These are phyloP conservation scores for Medicago arabica DNA, from an alignment of 306 rosid genomes.

Conservation along the genomic window DNA sequence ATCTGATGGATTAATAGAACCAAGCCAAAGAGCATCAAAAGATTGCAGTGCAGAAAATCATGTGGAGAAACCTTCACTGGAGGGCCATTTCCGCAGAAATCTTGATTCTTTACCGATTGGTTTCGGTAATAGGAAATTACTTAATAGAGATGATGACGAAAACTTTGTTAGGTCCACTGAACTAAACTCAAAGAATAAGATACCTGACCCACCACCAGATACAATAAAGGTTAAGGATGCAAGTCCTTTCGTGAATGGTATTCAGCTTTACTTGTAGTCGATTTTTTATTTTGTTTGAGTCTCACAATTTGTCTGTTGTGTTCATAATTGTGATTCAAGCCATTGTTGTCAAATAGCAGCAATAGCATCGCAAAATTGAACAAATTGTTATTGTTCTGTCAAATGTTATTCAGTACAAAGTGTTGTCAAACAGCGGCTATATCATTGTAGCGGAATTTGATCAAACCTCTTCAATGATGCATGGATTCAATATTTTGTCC, in stretches of 20 bases:
- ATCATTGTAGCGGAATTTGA: neutral
- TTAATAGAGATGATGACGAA: constrained; percentile 66
- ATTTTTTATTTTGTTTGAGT: neutral
- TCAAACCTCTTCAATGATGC: neutral
- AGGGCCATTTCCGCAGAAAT: neutral
- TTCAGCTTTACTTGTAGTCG: constrained; percentile 17
- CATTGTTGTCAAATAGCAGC: neutral
- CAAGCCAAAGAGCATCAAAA: constrained; percentile 37
- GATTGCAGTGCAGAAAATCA: constrained; percentile 39
- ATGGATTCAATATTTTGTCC: constrained; percentile 1
- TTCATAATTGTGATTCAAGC: constrained; percentile 5
- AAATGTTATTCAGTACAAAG: neutral
- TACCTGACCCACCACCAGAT: constrained; percentile 39
- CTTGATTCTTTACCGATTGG: constrained; percentile 38
- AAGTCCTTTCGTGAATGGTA: constrained; percentile 43
- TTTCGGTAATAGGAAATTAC: constrained; percentile 44
- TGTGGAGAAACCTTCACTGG: constrained; percentile 38
- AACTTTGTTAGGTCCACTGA: constrained; percentile 49
- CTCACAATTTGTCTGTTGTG: neutral
- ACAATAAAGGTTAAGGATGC: constrained; percentile 38
- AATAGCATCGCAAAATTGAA: neutral
- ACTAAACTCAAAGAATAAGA: constrained; percentile 40
- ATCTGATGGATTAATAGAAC: constrained; percentile 43
- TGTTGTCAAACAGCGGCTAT: neutral
- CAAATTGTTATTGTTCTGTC: neutral